Percentiles rank a stretch among this genome's conserved stretches.
Conservation (phyloP, 1,284 basidiomycete species). For the Ceratorhiza oryzae-sativae region DNA sequence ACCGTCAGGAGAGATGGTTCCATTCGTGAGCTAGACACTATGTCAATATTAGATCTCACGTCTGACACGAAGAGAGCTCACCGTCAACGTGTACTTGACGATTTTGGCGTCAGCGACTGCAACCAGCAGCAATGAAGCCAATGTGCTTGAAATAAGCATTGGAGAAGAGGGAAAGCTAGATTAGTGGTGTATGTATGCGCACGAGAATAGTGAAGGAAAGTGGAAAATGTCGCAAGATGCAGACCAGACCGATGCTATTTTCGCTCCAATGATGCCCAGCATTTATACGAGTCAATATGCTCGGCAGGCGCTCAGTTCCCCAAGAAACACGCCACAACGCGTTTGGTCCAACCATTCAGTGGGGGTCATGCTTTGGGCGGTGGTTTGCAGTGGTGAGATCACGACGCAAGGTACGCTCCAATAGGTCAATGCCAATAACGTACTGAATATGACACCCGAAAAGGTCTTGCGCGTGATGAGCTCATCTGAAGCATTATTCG, state of each 20-base stretch:
- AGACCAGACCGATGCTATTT: slow-evolving; percentile 9
- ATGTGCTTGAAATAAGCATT: slow-evolving; percentile 6
- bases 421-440: not conserved
- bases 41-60: too few relatives aligned
- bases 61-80: not conserved
- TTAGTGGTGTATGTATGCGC: not conserved
- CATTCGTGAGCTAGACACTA: slow-evolving; percentile 1
- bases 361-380: not conserved
- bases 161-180: too few relatives aligned
- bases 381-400: slow-evolving; percentile 4
- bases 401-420: slow-evolving; percentile 9
- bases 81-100: slow-evolving; percentile 30
- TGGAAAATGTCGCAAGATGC: not conserved
- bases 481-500: not conserved
- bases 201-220: not conserved
- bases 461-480: not conserved
- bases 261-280: not conserved
- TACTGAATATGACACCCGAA: not conserved
- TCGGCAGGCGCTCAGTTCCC: slow-evolving; percentile 20
- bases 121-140: not conserved
- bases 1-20: slow-evolving; percentile 23
- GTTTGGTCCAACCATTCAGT: not conserved
- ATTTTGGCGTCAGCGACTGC: not conserved
- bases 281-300: not conserved
- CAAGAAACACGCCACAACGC: not conserved